Evolutionary conservation across 768 basidiomycete genomes (phyloP).

Genomic region (Rossbeevera mucosa): DNA sequence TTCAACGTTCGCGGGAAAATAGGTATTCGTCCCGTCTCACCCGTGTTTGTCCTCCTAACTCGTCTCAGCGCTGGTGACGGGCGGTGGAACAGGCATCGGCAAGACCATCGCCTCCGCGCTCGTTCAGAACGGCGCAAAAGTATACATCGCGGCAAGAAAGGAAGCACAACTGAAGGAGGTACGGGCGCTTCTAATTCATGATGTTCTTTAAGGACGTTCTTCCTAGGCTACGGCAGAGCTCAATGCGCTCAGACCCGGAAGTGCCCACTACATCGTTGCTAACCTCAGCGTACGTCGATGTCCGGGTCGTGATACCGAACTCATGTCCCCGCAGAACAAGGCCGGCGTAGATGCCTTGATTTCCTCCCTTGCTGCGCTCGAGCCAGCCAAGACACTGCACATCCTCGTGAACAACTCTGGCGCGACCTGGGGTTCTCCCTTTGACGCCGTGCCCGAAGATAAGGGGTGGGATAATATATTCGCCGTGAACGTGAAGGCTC

Average conservation of each 20-base stretch:
- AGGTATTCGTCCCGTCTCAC: conserved; percentile 39
- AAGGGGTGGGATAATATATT: conserved; percentile 85
- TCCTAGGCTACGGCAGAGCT: conserved; percentile 52
- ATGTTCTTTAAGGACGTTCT: conserved; percentile 30
- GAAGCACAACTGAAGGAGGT: conserved; percentile 75
- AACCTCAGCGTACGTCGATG: conserved; percentile 52
- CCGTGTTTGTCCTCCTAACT: background rate
- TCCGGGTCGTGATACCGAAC: background rate
- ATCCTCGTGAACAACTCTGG: conserved; percentile 85
- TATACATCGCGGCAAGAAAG: conserved; percentile 87
- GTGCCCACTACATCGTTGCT: conserved; percentile 68
- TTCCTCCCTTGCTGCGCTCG: conserved; percentile 61
- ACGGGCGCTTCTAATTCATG: conserved; percentile 13
- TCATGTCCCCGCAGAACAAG: too few species aligned
- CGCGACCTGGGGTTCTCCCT: conserved; percentile 72
- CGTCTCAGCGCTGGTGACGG: conserved; percentile 70
- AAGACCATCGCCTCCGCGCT: conserved; percentile 80
- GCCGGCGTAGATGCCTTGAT: conserved; percentile 75
- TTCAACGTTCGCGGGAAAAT: conserved; percentile 69
- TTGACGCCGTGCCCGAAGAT: conserved; percentile 67
- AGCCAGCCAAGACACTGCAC: conserved; percentile 57
- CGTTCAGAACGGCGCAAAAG: conserved; percentile 80
- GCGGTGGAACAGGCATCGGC: conserved; percentile 81
- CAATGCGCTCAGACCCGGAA: conserved; percentile 55
- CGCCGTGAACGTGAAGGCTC: conserved; percentile 78